Conservation (phyloP, 1,284 basidiomycete species). For the Neolentinus lepideus region DNA sequence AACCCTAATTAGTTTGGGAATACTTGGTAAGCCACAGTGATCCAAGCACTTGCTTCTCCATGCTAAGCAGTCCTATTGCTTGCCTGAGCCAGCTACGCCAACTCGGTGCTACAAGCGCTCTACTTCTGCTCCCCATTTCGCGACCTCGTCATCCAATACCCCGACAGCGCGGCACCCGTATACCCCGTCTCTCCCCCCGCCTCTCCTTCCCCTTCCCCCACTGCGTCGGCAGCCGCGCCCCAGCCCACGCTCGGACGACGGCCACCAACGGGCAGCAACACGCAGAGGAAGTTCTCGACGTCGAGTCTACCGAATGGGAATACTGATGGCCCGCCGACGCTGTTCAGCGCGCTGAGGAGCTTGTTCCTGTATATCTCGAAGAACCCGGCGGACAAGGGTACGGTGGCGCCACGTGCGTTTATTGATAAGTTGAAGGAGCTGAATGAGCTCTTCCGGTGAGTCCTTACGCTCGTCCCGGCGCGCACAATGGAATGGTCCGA, state of each 20-base stretch:
- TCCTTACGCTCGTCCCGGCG: background rate
- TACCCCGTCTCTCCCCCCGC: conserved; percentile 14
- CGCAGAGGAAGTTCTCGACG: conserved; percentile 16
- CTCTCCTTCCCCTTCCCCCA: conserved; percentile 34
- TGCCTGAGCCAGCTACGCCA: conserved; percentile 71
- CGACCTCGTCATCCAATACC: conserved; percentile 60
- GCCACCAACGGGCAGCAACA: conserved; percentile 8
- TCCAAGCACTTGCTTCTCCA: conserved; percentile 2
- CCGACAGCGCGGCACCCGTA: conserved; percentile 32
- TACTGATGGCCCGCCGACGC: conserved; percentile 48
- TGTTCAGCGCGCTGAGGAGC: conserved; percentile 86
- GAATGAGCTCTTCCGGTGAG: conserved; percentile 79
- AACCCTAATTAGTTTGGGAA: conserved; percentile 64
- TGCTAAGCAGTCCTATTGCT: background rate
- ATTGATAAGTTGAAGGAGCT: conserved; percentile 86
- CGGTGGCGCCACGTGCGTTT: conserved; percentile 81
- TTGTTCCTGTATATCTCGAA: conserved; percentile 81
- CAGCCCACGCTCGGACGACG: background rate
- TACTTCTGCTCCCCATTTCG: conserved; percentile 86
- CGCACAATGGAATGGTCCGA: no score
- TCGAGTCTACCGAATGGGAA: conserved; percentile 9
- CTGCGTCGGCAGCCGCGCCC: conserved; percentile 17
- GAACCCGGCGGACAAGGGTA: conserved; percentile 73
- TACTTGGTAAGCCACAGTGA: conserved; percentile 43
- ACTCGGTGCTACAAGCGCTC: conserved; percentile 94